phyloP scores from a whole-genome alignment of 352 stramenopile genomes.

The Phytophthora chlamydospora region DNA sequence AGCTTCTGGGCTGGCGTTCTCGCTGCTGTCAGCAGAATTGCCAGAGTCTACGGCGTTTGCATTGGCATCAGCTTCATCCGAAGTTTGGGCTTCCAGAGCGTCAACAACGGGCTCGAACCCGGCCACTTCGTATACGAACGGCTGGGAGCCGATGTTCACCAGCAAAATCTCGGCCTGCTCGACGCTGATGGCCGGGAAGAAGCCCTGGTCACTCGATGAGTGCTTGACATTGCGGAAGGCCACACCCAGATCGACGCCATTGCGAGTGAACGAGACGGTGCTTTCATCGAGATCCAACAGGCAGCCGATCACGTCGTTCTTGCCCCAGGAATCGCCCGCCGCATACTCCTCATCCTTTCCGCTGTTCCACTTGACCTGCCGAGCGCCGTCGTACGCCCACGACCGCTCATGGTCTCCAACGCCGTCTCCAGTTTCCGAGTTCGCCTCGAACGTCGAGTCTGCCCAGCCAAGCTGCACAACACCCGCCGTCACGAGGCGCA shows the following conservation, averaged over 20 bases:
- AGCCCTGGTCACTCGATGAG: slow-evolving; percentile 36
- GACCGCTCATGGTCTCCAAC: slow-evolving; percentile 91
- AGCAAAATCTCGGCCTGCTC: slow-evolving; percentile 84
- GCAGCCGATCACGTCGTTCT: slow-evolving; percentile 91
- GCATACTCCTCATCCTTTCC: slow-evolving; percentile 73
- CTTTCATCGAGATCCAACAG: slow-evolving; percentile 78
- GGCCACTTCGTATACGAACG: slow-evolving; percentile 60
- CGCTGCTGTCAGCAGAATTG: background rate
- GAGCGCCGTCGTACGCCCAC: slow-evolving; percentile 91
- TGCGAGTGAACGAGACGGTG: slow-evolving; percentile 82
- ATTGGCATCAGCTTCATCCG: background rate
- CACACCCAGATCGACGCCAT: slow-evolving; percentile 72
- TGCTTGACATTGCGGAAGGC: slow-evolving; percentile 62
- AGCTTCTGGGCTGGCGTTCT: background rate
- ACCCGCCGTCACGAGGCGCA: slow-evolving; percentile 86
- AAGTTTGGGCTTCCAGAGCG: slow-evolving; percentile 28
- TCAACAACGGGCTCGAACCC: slow-evolving; percentile 59
- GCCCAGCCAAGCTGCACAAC: slow-evolving; percentile 94
- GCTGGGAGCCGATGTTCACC: slow-evolving; percentile 84
- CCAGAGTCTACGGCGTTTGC: slow-evolving; percentile 1
- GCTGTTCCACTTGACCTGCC: slow-evolving; percentile 86
- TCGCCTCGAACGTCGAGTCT: slow-evolving; percentile 74
- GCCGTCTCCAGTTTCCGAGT: slow-evolving; percentile 86
- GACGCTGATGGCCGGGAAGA: slow-evolving; percentile 84
- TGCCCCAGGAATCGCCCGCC: slow-evolving; percentile 54